Percentiles rank a stretch among this genome's conserved stretches.
Conservation (phyloP, 1,139 yeast genomes). For the Hansenula sp. region DNA sequence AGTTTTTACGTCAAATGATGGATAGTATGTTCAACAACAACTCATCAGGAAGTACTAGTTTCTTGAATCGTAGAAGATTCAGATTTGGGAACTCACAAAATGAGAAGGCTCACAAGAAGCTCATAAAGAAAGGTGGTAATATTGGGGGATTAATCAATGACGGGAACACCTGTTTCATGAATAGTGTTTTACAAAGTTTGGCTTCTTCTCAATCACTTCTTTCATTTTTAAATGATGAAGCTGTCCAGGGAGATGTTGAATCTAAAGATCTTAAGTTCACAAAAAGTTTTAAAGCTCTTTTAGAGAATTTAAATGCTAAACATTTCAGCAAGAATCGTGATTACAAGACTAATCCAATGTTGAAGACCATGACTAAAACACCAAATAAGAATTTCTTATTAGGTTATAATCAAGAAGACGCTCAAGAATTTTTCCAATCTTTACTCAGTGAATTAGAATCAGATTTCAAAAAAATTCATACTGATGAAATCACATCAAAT, state of each 20-base stretch:
- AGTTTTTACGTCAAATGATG: constrained; percentile 4
- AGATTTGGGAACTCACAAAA: background rate
- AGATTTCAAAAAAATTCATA: constrained; percentile 34
- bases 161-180: constrained; percentile 93
- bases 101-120: too few species aligned
- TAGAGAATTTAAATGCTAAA: constrained; percentile 51
- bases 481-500: background rate
- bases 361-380: constrained; percentile 72
- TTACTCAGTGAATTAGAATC: constrained; percentile 69
- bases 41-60: constrained; percentile 2
- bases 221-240: constrained; percentile 46
- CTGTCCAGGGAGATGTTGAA: constrained; percentile 17
- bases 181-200: constrained; percentile 77
- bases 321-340: constrained; percentile 49
- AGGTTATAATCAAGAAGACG: constrained; percentile 91
- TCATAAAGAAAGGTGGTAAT: constrained; percentile 52
- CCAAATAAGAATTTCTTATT: constrained; percentile 72
- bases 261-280: constrained; percentile 41
- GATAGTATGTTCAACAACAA: constrained; percentile 5
- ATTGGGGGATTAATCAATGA: constrained; percentile 86
- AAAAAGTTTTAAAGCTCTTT: constrained; percentile 42
- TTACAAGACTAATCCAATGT: constrained; percentile 60
- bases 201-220: constrained; percentile 68
- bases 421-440: constrained; percentile 88
- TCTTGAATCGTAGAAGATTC: constrained; percentile 10